phyloP scores from a whole-genome alignment of 2,329 filamentous ascomycete species.

The Colletotrichum horii region DNA sequence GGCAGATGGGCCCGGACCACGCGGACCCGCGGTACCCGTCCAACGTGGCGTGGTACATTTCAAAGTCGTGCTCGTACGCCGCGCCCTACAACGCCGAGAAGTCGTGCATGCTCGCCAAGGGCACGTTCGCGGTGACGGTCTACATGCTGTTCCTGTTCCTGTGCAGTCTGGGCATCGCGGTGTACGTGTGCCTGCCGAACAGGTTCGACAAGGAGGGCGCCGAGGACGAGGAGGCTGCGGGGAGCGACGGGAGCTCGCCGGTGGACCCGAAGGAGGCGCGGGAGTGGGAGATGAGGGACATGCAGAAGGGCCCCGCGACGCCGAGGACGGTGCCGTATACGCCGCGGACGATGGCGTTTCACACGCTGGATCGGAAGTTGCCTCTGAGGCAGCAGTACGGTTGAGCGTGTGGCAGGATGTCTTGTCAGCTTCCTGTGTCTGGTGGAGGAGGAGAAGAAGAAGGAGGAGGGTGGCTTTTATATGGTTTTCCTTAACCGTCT shows the following conservation, averaged over 20 bases:
- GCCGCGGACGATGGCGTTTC: conserved; percentile 71
- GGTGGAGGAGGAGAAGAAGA: background rate
- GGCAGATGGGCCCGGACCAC: conserved; percentile 76
- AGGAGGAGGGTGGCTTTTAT: background rate
- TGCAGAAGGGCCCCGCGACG: conserved; percentile 45
- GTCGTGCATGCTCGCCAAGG: conserved; percentile 73
- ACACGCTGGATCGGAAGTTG: conserved; percentile 64
- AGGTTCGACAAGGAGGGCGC: conserved; percentile 55
- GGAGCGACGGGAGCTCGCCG: conserved; percentile 32
- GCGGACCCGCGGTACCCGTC: conserved; percentile 68
- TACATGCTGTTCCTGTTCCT: conserved; percentile 71
- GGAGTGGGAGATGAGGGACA: conserved; percentile 64
- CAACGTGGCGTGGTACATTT: conserved; percentile 75
- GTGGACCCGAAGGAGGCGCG: conserved; percentile 40
- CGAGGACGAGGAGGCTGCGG: conserved; percentile 38
- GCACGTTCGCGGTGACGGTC: conserved; percentile 66
- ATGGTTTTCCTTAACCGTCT: background rate
- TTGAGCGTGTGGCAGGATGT: background rate
- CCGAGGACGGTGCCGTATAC: conserved; percentile 58
- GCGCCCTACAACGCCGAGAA: conserved; percentile 55
- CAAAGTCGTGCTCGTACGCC: conserved; percentile 70
- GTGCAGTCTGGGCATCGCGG: conserved; percentile 61
- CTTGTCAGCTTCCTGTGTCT: background rate
- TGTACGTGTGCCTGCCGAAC: conserved; percentile 65
- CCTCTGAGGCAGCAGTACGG: conserved; percentile 48